Evolutionary conservation across 192 early-diverging fungal genomes (phyloP).

Genomic region (Backusella mclennaniae): DNA sequence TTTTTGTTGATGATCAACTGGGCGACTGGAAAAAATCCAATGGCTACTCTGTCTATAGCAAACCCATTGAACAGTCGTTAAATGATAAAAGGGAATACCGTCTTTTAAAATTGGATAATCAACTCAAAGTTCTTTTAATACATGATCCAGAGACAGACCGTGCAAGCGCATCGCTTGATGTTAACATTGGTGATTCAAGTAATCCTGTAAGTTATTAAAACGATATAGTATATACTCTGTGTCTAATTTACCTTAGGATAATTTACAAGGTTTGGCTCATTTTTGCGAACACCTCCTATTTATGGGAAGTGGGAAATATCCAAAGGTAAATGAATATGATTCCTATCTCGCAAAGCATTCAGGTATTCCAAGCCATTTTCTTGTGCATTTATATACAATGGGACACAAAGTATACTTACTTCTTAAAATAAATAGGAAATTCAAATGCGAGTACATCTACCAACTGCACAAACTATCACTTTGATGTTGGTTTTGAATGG

Average conservation of each 20-base stretch:
- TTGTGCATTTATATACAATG: not conserved
- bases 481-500: slow-evolving; percentile 47
- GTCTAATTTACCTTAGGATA: slow-evolving; percentile 32
- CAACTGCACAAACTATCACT: slow-evolving; percentile 50
- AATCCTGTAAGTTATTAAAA: slow-evolving; percentile 42
- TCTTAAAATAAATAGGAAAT: slow-evolving; percentile 3
- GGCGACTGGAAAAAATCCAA: not conserved
- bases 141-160: slow-evolving; percentile 53
- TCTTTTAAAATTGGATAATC: slow-evolving; percentile 54
- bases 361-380: slow-evolving; percentile 23
- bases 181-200: slow-evolving; percentile 59
- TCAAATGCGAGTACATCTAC: slow-evolving; percentile 48
- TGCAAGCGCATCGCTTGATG: slow-evolving; percentile 56
- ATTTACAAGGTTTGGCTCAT: slow-evolving; percentile 64
- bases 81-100: slow-evolving; percentile 60
- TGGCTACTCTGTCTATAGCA: not conserved
- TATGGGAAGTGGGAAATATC: slow-evolving; percentile 67
- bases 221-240: too few relatives aligned
- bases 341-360: slow-evolving; percentile 46
- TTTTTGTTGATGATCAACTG: not conserved
- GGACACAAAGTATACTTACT: not conserved
- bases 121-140: slow-evolving; percentile 55
- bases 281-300: slow-evolving; percentile 71
- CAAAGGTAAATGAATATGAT: slow-evolving; percentile 62
- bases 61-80: slow-evolving; percentile 48